Evolutionary conservation across 331 rosid genomes (phyloP).

Genomic region (Malus hybrid): DNA sequence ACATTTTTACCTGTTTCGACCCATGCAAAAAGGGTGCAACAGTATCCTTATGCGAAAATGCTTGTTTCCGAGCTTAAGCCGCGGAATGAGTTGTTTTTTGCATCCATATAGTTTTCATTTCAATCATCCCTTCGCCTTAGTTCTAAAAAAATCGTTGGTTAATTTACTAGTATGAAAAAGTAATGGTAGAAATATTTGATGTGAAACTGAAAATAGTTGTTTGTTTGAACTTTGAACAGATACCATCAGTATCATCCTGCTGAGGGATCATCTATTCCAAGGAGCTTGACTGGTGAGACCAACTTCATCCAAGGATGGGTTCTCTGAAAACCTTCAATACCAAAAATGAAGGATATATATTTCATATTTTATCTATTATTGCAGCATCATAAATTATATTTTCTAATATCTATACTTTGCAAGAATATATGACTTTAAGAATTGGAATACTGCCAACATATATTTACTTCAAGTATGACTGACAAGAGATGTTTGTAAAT

Average conservation of each 20-base stretch:
- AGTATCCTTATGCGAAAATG: background rate
- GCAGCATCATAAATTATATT: background rate
- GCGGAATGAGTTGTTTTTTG: no score
- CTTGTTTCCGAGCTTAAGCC: no score
- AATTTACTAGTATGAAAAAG: no score
- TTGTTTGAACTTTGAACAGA: slow-evolving; percentile 26
- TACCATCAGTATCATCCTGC: slow-evolving; percentile 57
- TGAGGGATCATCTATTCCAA: slow-evolving; percentile 43
- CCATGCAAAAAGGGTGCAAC: background rate
- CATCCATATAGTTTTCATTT: no score
- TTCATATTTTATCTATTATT: background rate
- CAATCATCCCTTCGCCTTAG: no score
- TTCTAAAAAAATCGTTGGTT: no score
- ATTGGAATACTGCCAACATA: background rate
- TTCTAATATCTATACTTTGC: background rate
- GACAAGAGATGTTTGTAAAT: background rate
- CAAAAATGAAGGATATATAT: background rate
- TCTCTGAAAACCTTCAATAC: slow-evolving; percentile 29
- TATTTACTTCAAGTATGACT: background rate
- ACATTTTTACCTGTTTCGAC: background rate
- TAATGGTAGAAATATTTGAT: no score
- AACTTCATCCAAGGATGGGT: slow-evolving; percentile 89
- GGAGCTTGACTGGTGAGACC: slow-evolving; percentile 55
- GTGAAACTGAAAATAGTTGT: background rate
- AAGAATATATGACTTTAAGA: background rate